Conservation (phyloP, 306 rosid genomes). For the Inga laurina region DNA sequence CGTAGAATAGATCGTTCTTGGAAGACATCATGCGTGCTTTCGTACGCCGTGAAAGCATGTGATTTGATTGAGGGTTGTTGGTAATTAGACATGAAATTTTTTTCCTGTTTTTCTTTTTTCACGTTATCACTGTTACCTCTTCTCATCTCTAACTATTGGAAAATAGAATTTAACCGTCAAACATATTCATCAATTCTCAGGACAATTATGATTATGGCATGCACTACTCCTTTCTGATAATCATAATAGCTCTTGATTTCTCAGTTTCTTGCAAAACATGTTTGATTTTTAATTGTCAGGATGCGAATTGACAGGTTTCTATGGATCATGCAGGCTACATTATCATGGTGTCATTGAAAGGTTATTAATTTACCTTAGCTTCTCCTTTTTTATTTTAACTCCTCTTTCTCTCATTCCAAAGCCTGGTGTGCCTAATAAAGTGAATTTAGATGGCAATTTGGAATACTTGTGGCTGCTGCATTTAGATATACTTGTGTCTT, state of each 20-base stretch:
- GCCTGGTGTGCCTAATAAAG: neutral
- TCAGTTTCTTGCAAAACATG: neutral
- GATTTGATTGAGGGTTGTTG: too few relatives aligned
- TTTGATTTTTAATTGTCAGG: neutral
- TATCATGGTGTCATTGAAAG: neutral
- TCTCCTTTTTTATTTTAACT: neutral
- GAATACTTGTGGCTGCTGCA: neutral
- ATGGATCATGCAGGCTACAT: conserved; percentile 5
- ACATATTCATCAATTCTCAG: too few relatives aligned
- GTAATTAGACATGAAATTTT: neutral
- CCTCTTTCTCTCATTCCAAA: neutral
- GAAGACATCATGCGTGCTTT: neutral
- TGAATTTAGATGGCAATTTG: neutral
- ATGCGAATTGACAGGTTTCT: neutral
- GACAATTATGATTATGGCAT: neutral
- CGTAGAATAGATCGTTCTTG: conserved; percentile 3
- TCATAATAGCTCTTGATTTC: neutral
- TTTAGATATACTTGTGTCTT: too few relatives aligned
- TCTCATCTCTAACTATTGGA: neutral
- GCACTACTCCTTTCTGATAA: neutral
- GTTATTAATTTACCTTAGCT: neutral
- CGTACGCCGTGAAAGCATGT: neutral
- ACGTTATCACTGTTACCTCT: neutral
- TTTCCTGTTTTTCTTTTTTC: neutral
- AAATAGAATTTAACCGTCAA: neutral